Conservation (phyloP, 139 green algal genomes). For the Tetradesmus lagerheimii region DNA sequence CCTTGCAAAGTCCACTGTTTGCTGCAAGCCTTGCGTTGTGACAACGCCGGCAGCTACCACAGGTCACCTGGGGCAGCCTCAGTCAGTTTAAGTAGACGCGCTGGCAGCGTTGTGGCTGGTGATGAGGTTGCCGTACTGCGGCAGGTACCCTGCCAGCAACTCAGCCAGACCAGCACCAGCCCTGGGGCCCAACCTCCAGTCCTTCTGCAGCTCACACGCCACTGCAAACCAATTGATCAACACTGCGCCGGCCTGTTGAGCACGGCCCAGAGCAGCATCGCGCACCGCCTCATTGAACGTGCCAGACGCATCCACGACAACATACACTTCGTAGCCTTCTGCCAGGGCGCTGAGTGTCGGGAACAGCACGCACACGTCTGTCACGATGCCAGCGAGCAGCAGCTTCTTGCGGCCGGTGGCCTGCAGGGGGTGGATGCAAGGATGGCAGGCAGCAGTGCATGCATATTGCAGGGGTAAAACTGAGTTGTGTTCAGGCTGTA, state of each 20-base stretch:
- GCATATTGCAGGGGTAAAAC: too few relatives aligned
- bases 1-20: too few relatives aligned
- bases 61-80: too few relatives aligned
- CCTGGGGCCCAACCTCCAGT: conserved; percentile 19
- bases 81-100: too few relatives aligned
- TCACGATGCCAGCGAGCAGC: conserved; percentile 40
- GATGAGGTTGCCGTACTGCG: conserved; percentile 42
- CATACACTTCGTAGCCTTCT: conserved; percentile 42
- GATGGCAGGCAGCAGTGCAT: background rate
- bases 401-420: conserved; percentile 47
- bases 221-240: conserved; percentile 50
- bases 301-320: conserved; percentile 32
- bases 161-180: conserved; percentile 18
- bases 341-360: conserved; percentile 11
- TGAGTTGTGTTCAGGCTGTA: too few relatives aligned
- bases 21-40: too few relatives aligned
- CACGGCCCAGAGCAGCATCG: conserved; percentile 26
- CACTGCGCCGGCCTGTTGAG: background rate
- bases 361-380: conserved; percentile 47
- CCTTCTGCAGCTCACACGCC: conserved; percentile 47
- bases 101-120: conserved; percentile 18
- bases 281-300: conserved; percentile 31
- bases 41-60: too few relatives aligned
- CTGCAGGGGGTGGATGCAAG: background rate
- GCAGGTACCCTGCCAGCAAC: conserved; percentile 32